Evolutionary conservation across 2,329 filamentous ascomycete genomes (phyloP), one percentile per base, ranked within the genome.

Genomic region (Boeremia lycopersici): DNA sequence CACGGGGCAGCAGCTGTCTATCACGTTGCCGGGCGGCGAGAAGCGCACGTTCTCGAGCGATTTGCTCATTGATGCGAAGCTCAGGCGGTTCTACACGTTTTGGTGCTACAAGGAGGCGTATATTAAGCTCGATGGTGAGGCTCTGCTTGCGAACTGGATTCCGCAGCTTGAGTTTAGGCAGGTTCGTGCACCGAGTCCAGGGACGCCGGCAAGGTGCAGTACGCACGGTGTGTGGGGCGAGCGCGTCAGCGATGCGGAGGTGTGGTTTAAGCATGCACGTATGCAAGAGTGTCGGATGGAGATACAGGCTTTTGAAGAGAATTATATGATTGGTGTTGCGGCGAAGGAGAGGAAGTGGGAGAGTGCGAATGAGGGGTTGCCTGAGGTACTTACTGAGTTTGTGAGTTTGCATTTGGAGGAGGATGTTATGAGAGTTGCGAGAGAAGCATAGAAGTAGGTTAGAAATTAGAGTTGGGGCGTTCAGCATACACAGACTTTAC

Each of bases 81-180:
- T 93, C 26, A 81, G 88, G 5, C 81, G 83, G 48, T 93, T 93
- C 70, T 93, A 92, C 71, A 83, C 88, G 1, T 84, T 89, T 55
- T 93, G 89, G 87, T 90, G 88, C 71, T 82, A 91, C 72, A 86
- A 90, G 64, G 90, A 93, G 76, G 87, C 89, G 0, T 93, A 90
- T 70, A 86, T 93, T 74, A 93, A 93, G 82, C 86, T 93, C 77
- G 89, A 89, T 28, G 90, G 90, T 25, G 89, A 93, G 65, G 90
- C 89, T 0, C 79, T 93, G 53, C 78, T 92, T 8, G 90, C 90
- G 0, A 79, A 80, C 4, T 93, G 90, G 90, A 79, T 93, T 43
- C 78, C 78, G 45, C 83, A 89, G 44, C 77, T 93, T 8, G 87
- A 92, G 65, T 90, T 93, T 68, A 78, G 80, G 53, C 77, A 80